A percentile compares a stretch with the other conserved stretches of the same genome.
Evolutionary conservation across 306 rosid species (phyloP).

Genomic region (Prunus padus): DNA sequence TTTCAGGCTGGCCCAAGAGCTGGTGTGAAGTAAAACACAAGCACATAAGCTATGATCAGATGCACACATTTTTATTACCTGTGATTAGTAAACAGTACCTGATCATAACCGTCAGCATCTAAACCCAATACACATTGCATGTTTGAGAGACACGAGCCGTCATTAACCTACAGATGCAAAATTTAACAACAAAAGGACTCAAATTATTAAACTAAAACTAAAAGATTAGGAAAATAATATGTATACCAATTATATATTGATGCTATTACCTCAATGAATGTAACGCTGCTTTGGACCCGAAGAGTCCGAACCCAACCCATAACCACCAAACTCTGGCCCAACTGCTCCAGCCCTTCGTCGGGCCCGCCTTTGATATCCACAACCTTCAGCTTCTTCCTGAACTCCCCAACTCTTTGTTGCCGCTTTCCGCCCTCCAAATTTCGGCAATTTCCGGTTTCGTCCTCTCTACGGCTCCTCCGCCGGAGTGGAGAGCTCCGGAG

Average conservation of each 20-base stretch:
- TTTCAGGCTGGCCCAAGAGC: neutral
- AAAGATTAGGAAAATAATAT: neutral
- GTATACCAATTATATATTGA: neutral
- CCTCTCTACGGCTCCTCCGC: conserved; percentile 41
- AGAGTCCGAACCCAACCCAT: conserved; percentile 90
- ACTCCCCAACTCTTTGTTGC: conserved; percentile 47
- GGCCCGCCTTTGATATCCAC: conserved; percentile 58
- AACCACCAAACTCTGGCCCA: conserved; percentile 58
- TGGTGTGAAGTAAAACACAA: neutral
- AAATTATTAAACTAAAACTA: neutral
- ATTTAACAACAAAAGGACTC: neutral
- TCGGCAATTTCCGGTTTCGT: conserved; percentile 22
- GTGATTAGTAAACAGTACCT: conserved; percentile 40
- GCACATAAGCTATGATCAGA: neutral
- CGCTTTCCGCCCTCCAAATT: conserved; percentile 21
- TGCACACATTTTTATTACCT: neutral
- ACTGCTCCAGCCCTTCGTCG: conserved; percentile 45
- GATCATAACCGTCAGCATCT: conserved; percentile 74
- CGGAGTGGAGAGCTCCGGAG: conserved; percentile 46
- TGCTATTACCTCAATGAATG: conserved; percentile 70
- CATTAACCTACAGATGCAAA: conserved; percentile 59
- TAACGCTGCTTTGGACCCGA: conserved; percentile 72
- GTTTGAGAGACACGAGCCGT: conserved; percentile 91
- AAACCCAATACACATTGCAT: conserved; percentile 87
- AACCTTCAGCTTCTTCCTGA: conserved; percentile 78